Evolutionary conservation across 257 asterid genomes (phyloP).

Genomic region (Penstemon barbatus): DNA sequence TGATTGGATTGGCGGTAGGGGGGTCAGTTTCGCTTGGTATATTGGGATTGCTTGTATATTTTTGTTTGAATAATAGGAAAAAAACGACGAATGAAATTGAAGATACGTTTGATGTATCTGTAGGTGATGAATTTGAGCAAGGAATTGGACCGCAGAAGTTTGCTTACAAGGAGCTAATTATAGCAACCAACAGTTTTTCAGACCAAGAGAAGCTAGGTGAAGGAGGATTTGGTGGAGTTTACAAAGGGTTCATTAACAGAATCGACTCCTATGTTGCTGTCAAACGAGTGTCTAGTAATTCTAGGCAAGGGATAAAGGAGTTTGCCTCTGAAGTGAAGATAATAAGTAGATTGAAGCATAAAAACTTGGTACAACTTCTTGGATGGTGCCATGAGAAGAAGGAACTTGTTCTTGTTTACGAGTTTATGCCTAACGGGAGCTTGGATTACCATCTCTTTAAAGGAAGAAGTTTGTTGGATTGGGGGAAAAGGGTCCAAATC

Average conservation of each 20-base stretch:
- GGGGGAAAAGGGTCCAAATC: constrained; percentile 21
- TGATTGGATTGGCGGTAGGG: constrained; percentile 28
- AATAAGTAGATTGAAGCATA: constrained; percentile 38
- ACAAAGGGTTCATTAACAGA: constrained; percentile 27
- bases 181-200: constrained; percentile 25
- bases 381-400: constrained; percentile 40
- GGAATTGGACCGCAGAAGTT: constrained; percentile 33
- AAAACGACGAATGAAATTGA: background rate
- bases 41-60: background rate
- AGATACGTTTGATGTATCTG: background rate
- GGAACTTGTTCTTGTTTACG: constrained; percentile 37
- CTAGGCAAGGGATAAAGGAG: constrained; percentile 41
- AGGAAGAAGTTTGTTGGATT: background rate
- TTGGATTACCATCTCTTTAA: constrained; percentile 32
- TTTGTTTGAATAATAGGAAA: constrained; percentile 19
- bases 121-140: constrained; percentile 32
- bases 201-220: constrained; percentile 32
- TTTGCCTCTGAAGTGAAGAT: constrained; percentile 40
- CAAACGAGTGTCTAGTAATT: constrained; percentile 33
- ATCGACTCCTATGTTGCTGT: constrained; percentile 29
- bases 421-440: constrained; percentile 39
- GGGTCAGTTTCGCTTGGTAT: background rate
- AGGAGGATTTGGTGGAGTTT: constrained; percentile 42
- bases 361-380: constrained; percentile 34
- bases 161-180: constrained; percentile 18